Base-by-base conservation (phyloP, 2,329 filamentous ascomycete genomes). In the Colletotrichum sp. region DNA sequence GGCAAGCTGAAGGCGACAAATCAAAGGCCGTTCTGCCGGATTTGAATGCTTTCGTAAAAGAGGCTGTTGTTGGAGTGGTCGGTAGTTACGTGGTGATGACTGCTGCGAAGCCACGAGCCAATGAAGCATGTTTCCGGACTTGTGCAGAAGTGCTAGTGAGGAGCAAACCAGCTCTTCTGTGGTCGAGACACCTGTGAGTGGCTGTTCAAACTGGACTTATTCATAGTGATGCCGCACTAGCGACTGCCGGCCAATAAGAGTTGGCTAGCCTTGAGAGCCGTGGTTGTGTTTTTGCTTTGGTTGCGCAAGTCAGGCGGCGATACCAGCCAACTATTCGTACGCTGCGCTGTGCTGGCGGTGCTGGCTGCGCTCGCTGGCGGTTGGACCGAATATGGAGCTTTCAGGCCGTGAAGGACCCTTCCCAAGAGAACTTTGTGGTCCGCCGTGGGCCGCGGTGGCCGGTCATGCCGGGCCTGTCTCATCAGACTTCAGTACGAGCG, bases 11-110 rank as follows among this genome's bases (percentile, higher is more conserved):
- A 26, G 7, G 21, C 32, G 21, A 43, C 43, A 59, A 68, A 69
- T 59, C 65, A 68, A 28, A 32, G 32, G 21, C 26, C 21, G 63
- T 30, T 16, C 34, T 14, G 48, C 14, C 21, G 21, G 60, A 57
- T 18, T 65, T 30, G 43, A 8, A 70, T 74, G 74, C 59, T 73
- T 76, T 72, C 74, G 60, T 76, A 32, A 36, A 48, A 75, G 52
- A 68, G 69, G 73, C 39, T 68, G 32, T 63, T 68, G 32, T 63
- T 60, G 52, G 32, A 26, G 63, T 59, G 48, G 70, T 68, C n/a
- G 43, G 48, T 52, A 60, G 36, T 34, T 64, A 64, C 61, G 36
- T 63, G 52, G 21, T 64, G 32, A 59, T 72, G 24, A 68, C 39
- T 75, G 55, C 32, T 43, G 24, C 55, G 32, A n/a, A 61, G 43